Evolutionary conservation across 495 filamentous ascomycete genomes (phyloP).

Genomic region (Tuber magnatum): DNA sequence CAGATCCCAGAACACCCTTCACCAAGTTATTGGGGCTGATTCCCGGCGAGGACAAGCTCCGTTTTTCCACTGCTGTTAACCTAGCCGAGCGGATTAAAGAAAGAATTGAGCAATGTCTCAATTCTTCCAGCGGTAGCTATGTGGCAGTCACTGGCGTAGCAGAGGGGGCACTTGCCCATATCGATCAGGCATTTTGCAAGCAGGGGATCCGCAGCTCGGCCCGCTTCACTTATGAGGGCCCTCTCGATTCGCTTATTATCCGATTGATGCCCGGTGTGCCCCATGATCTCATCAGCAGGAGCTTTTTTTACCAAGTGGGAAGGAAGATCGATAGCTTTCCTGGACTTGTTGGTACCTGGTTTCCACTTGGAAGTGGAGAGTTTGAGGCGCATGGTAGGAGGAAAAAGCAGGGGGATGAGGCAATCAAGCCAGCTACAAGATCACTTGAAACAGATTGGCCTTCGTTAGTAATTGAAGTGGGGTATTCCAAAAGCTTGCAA

Average conservation of each 20-base stretch:
- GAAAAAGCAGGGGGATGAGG: not conserved
- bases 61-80: not conserved
- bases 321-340: not conserved
- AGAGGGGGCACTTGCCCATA: not conserved
- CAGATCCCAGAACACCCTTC: not conserved
- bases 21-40: not conserved
- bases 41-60: not conserved
- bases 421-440: not conserved
- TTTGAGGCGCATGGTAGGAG: not conserved
- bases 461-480: not conserved
- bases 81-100: not conserved
- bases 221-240: not conserved
- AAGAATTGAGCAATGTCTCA: not conserved
- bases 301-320: not conserved
- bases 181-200: not conserved
- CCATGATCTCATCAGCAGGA: not conserved
- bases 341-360: not conserved
- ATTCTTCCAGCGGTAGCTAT: not conserved
- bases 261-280: not conserved
- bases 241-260: not conserved
- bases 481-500: not conserved
- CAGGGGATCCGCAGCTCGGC: not conserved
- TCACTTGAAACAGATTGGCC: not conserved
- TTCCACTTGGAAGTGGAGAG: not conserved
- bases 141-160: not conserved